A percentile compares a stretch with the other conserved stretches of the same genome.
Conservation (phyloP, 768 basidiomycete genomes). For the Coprinopsis cinerea region DNA sequence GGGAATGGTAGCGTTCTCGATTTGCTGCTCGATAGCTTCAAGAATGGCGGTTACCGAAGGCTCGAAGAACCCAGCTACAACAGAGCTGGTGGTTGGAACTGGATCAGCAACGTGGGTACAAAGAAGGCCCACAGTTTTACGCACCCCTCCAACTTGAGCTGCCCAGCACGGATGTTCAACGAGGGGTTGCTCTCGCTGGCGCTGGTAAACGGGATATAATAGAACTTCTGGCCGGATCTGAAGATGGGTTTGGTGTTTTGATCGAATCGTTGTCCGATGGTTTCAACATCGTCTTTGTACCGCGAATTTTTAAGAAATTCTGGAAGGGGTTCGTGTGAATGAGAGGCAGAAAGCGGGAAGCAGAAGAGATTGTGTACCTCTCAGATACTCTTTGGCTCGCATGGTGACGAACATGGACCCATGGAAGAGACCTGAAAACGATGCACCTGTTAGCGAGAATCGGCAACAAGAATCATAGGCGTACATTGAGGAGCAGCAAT, state of each 20-base stretch:
- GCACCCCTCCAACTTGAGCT: constrained; percentile 36
- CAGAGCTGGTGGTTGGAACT: constrained; percentile 8
- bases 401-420: constrained; percentile 41
- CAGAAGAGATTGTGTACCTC: constrained; percentile 20
- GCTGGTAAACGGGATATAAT: constrained; percentile 42
- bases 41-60: constrained; percentile 22
- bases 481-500: constrained; percentile 34
- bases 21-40: constrained; percentile 16
- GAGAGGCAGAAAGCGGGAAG: background rate
- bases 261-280: constrained; percentile 41
- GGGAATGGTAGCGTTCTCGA: constrained; percentile 12
- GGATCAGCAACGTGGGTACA: background rate
- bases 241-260: constrained; percentile 43
- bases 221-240: constrained; percentile 29
- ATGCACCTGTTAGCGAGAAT: background rate
- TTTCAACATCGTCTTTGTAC: constrained; percentile 33
- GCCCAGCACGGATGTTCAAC: constrained; percentile 38
- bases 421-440: constrained; percentile 35
- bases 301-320: constrained; percentile 31
- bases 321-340: constrained; percentile 12
- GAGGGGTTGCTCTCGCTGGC: constrained; percentile 30
- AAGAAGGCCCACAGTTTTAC: background rate
- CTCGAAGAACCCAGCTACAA: constrained; percentile 22
- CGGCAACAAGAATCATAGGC: background rate
- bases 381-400: constrained; percentile 28